Evolutionary conservation across 2,329 filamentous ascomycete genomes (phyloP), one percentile per base, ranked within the genome.

Genomic region (Fusarium equiseti): DNA sequence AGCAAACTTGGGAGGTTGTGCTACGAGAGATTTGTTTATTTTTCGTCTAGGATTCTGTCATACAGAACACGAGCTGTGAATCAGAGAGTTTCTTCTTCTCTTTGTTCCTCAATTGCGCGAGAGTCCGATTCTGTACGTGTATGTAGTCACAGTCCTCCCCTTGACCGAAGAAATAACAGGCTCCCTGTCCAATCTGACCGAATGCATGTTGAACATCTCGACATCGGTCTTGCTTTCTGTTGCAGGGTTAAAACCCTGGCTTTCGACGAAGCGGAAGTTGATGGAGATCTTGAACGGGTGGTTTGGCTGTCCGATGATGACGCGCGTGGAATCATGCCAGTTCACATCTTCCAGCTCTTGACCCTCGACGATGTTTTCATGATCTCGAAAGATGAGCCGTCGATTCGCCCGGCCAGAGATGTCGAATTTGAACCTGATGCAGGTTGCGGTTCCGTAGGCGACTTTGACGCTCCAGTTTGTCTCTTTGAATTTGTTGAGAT

Each of bases 251-350:
- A n/a, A 5, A 11, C 35, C n/a, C 20, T 63, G 61, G 5, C 45
- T 50, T 15, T 71, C 54, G 10, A 73, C 64, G 53, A 74, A 63
- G 16, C 72, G 72, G 8, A 74, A 16, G 48, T 70, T 70, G 48
- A 74, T 56, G 1, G 60, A 69, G 29, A 74, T 46, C n/a, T 52
- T 58, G 52, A 65, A 32, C 3, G 50, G 42, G 16, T 55, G 50
- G 8, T 51, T 48, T 12, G 50, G 42, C 54, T 75, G 71, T 3
- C 29, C 27, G 44, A 75, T 54, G 15, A 70, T 58, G 18, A 75
- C 32, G 16, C 73, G 71, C 9, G 72, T 45, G 3, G 71, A 65
- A 45, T 75, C 73, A 44, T 72, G 38, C 49, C 53, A 48, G 15
- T 53, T 31, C 24, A 16, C 11, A 11, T 35, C 43, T 38, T 44